These are phyloP conservation scores for Paecilomyces sp. DNA, from an alignment of 2,329 filamentous ascomycete genomes.

Conservation along the genomic window DNA sequence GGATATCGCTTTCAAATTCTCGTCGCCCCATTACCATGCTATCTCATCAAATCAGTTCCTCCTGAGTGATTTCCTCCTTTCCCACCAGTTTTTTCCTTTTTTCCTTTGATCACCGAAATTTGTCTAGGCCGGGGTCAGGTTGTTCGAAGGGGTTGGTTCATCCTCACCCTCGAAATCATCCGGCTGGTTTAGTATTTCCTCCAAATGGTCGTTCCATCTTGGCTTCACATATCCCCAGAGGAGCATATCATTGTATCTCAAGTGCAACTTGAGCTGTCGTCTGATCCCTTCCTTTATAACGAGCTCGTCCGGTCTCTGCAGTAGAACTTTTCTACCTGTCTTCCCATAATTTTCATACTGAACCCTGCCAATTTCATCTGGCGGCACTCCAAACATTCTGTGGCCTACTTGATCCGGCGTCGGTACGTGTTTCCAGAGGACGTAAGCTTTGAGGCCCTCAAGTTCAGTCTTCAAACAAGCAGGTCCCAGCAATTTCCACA, in stretches of 20 bases:
- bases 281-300: slow-evolving; percentile 50
- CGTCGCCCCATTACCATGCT: no score
- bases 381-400: slow-evolving; percentile 46
- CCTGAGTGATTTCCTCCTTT: neutral
- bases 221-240: slow-evolving; percentile 57
- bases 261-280: slow-evolving; percentile 48
- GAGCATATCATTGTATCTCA: slow-evolving; percentile 51
- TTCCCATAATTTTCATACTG: slow-evolving; percentile 30
- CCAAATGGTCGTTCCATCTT: slow-evolving; percentile 18
- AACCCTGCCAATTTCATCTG: slow-evolving; percentile 45
- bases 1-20: no score
- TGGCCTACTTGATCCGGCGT: slow-evolving; percentile 14
- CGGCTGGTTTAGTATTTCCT: no score
- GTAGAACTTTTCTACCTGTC: slow-evolving; percentile 30
- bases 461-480: slow-evolving; percentile 42
- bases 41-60: neutral
- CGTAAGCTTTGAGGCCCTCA: slow-evolving; percentile 51
- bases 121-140: neutral
- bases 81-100: neutral
- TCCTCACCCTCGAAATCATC: no score
- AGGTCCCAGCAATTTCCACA: slow-evolving; percentile 55
- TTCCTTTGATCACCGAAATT: neutral
- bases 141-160: slow-evolving; percentile 1
- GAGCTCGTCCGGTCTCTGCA: slow-evolving; percentile 53
- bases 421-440: slow-evolving; percentile 50